Evolutionary conservation across 148 eudicot genomes (phyloP).

Genomic region (Cornus kousa): DNA sequence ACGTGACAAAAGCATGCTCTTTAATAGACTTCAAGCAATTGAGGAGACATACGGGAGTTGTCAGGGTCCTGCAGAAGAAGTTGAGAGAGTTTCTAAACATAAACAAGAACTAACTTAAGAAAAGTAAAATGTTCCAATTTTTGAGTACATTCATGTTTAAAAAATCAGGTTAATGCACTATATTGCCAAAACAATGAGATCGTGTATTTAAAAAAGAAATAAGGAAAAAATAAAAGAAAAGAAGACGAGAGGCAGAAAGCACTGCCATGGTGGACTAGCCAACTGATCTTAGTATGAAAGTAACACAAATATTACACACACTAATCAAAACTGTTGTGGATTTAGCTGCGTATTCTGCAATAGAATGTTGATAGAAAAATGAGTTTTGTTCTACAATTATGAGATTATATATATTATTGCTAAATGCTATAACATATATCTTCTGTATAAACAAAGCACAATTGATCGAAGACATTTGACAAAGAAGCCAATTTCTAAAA

Average conservation of each 20-base stretch:
- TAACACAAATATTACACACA: background rate
- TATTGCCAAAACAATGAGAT: conserved; percentile 25
- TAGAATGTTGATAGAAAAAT: background rate
- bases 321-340: background rate
- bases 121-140: conserved; percentile 26
- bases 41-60: conserved; percentile 74
- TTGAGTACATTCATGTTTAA: background rate
- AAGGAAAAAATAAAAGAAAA: no score
- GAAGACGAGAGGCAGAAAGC: background rate
- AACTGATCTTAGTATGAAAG: background rate
- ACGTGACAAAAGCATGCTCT: conserved; percentile 77
- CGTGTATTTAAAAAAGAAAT: conserved; percentile 33
- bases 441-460: background rate
- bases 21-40: conserved; percentile 83
- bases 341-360: background rate
- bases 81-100: conserved; percentile 7
- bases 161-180: background rate
- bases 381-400: background rate
- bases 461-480: no score
- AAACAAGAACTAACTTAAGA: conserved; percentile 21
- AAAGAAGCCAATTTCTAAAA: background rate
- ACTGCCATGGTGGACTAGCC: conserved; percentile 10
- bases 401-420: background rate
- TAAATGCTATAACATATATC: background rate
- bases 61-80: conserved; percentile 61